Percentiles rank a stretch among this genome's conserved stretches.
Evolutionary conservation across 2,329 filamentous ascomycete species (phyloP).

Genomic region (Talaromyces piceae): DNA sequence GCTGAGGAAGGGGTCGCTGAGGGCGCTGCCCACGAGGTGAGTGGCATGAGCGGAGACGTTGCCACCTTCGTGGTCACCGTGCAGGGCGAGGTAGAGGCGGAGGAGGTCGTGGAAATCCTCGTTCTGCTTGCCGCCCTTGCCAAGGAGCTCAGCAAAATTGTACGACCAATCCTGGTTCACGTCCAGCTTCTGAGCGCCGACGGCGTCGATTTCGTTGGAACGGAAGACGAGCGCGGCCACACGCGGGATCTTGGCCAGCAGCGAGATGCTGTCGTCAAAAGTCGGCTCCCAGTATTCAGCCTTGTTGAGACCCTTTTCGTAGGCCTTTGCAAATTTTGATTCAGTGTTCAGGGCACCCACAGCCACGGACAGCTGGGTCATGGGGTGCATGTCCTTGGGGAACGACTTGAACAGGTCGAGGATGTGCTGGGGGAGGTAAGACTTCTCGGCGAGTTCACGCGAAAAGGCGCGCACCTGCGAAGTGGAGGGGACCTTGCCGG

Average conservation of each 20-base stretch:
- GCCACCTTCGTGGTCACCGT: slow-evolving; percentile 96
- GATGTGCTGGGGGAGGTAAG: slow-evolving; percentile 73
- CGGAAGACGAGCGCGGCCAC: slow-evolving; percentile 98
- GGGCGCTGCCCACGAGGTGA: slow-evolving; percentile 86
- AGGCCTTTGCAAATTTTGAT: slow-evolving; percentile 86
- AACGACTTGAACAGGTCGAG: slow-evolving; percentile 83
- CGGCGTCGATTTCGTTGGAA: slow-evolving; percentile 67
- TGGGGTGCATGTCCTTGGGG: slow-evolving; percentile 84
- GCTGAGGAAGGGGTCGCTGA: slow-evolving; percentile 90
- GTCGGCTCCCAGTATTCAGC: slow-evolving; percentile 98
- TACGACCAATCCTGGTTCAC: slow-evolving; percentile 91
- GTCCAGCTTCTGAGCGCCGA: slow-evolving; percentile 68
- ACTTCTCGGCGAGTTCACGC: slow-evolving; percentile 78
- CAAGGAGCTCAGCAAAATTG: slow-evolving; percentile 95
- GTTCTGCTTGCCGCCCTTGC: slow-evolving; percentile 79
- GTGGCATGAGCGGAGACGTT: slow-evolving; percentile 96
- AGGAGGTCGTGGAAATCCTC: slow-evolving; percentile 74
- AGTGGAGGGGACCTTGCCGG: slow-evolving; percentile 79
- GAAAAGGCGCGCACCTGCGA: slow-evolving; percentile 76
- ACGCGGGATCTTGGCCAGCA: slow-evolving; percentile 92
- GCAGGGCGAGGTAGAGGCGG: slow-evolving; percentile 86
- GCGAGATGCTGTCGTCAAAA: slow-evolving; percentile 88
- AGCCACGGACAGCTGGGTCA: slow-evolving; percentile 95
- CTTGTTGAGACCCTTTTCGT: slow-evolving; percentile 85
- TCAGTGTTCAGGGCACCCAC: slow-evolving; percentile 95